Evolutionary conservation across 2,329 filamentous ascomycete genomes (phyloP), one percentile per base, ranked within the genome.

Genomic region (Mariannaea sp.): DNA sequence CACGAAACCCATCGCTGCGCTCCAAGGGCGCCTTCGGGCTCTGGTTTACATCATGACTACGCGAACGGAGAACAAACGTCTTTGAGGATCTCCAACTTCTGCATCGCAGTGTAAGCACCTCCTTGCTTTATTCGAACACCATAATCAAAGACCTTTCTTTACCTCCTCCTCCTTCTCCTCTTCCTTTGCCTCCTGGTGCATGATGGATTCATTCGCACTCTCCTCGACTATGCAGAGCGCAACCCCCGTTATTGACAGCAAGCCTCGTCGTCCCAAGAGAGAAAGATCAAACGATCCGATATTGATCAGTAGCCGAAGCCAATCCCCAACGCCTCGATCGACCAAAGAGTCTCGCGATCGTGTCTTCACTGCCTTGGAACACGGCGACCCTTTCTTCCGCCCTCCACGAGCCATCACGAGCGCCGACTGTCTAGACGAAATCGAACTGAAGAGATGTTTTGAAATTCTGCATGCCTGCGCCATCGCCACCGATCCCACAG

Each of bases 381-480:
- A 49, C 2, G 67, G 61, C 1, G 49, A 62, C 7, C 39, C 40
- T 0, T 45, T 62, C 4, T 48, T 68, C 2, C 59, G 56, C 13
- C 36, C 22, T n/a, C 50, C 53, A 0, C 58, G 54, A 14, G 33
- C 56, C 14, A 69, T 71, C 24, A 27, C 14, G 7, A 56, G 59
- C 4, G 57, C 66, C 8, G 61, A 70, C 16, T 58, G 66, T 22
- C 61, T 71, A 10, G 66, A 60, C 5, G 59, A 66, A 6, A n/a
- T 49, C 0, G 60, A 71, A 36, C 47, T 71, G 16, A 61, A 62
- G n/a, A 57, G 58, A 32, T 69, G 64, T 30, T 71, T 71, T 16
- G 67, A 71, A 22, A 67, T 71, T 16, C 57, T 71, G 3, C 68
- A 71, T 20, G 70, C 68, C 0, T 71, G 70, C 9, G 65, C 68